These are phyloP conservation scores for Fusarium sarcochroum DNA, from an alignment of 2,329 filamentous ascomycete genomes.

Conservation along the genomic window DNA sequence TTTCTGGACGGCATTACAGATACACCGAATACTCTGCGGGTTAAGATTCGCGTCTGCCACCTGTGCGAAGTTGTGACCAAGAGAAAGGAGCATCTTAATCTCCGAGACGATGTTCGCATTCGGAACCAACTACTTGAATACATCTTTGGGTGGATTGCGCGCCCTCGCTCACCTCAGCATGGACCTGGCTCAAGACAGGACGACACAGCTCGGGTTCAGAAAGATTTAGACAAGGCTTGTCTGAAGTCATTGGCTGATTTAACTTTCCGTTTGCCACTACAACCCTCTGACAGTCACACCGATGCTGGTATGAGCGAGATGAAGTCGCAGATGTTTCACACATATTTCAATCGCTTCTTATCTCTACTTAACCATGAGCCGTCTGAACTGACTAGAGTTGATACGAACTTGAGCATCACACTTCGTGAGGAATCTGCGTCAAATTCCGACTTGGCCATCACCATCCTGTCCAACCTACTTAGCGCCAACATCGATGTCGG, in stretches of 20 bases:
- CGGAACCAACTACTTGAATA: conserved; percentile 78
- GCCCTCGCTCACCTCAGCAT: conserved; percentile 67
- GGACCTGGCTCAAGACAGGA: conserved; percentile 64
- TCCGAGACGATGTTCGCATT: conserved; percentile 77
- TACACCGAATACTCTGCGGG: conserved; percentile 68
- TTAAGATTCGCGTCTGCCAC: conserved; percentile 79
- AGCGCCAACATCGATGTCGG: conserved; percentile 81
- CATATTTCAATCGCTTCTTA: conserved; percentile 78
- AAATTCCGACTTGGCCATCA: conserved; percentile 74
- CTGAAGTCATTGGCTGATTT: conserved; percentile 75
- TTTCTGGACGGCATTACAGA: conserved; percentile 73
- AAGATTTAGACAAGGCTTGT: conserved; percentile 76
- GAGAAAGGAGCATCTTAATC: conserved; percentile 76
- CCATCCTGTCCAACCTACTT: conserved; percentile 76
- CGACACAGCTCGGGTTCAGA: conserved; percentile 70
- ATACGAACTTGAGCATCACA: conserved; percentile 52
- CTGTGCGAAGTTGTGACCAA: conserved; percentile 75
- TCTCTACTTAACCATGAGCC: conserved; percentile 74
- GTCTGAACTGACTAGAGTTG: conserved; percentile 54
- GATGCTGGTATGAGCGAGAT: conserved; percentile 77
- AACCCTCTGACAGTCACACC: conserved; percentile 74
- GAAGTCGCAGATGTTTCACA: conserved; percentile 79
- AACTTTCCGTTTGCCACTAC: conserved; percentile 75
- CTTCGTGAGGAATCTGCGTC: conserved; percentile 68
- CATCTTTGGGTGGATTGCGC: conserved; percentile 77